Evolutionary conservation across 2,329 filamentous ascomycete genomes (phyloP), one percentile per base, ranked within the genome.

Genomic region (Chaetomiaceae sp.): DNA sequence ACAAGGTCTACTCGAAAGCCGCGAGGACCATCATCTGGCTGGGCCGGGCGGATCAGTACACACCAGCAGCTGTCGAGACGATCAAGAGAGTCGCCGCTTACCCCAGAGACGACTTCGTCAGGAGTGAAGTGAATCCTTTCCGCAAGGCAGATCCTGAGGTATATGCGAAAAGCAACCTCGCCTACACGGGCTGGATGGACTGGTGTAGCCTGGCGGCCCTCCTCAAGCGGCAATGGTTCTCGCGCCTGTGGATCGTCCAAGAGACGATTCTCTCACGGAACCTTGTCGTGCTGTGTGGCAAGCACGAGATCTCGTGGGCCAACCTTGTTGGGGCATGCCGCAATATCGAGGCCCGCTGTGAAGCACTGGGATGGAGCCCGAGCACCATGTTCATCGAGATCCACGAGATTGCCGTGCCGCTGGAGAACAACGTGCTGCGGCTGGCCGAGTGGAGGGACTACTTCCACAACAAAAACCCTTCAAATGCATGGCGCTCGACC

Each of bases 181-280:
- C 39, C 2, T 50, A 52, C 45, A 55, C 47, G 4, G 36, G 34
- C 12, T 55, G 52, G 55, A 49, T 46, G 48, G 55, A 55, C 15
- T 57, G 55, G 55, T 55, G 52, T 38, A 51, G 51, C 5, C 15
- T 57, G 15, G 55, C 55, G 4, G 55, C 51, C n/a, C 43, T 57
- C 4, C 53, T 57, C 39, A 55, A 55, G 23, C 39, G 55, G 23
- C 55, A 57, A 23, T 57, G 55, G 55, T 57, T 57, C 22, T 47
- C 34, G 6, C 55, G 55, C 4, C 23, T 57, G 8, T 57, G 55
- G 55, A 55, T 57, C 20, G 23, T 57, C 8, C 55, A 57, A 17
- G 55, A 57, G 19, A 42, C 45, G 19, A 50, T 57, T 20, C 52
- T 57, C 12, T 55, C 55, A 2, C 39, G 43, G 11, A 23, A 39